Evolutionary conservation across 2,329 filamentous ascomycete species (phyloP), one percentile per base, ranked within the genome.

Genomic region (Zymoseptoria crescenta): DNA sequence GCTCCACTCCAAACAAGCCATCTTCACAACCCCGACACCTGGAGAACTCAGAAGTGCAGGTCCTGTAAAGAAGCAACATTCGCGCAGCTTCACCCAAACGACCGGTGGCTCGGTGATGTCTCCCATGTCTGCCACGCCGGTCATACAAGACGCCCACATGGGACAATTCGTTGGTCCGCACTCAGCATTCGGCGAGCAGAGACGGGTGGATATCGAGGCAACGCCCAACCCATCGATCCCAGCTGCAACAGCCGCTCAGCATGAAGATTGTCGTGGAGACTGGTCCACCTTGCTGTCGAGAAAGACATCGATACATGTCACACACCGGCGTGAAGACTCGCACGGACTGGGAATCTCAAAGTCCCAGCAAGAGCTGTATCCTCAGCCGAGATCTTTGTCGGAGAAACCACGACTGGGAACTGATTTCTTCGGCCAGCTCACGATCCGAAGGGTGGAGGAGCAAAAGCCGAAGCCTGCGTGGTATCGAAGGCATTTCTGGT

Each of bases 381-480:
- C 66, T 49, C 63, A 66, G 21, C 61, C 67, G 0, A 58, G 60
- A 45, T 52, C 56, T 28, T 50, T 67, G 27, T 59, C 62, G 8
- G 62, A 67, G 56, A 67, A 67, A 56, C 64, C 64, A 30, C 61
- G 62, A 21, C 56, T 69, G 8, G 65, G 62, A 19, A 70, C 66
- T 6, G 68, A 70, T 58, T 64, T 64, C 21, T 69, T 68, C 49
- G 66, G 68, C 7, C 68, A 69, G 53, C 61, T 69, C 24, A 73
- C 70, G 0, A 66, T 74, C 21, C 66, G 68, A 6, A 67, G 60
- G 27, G 19, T 60, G 54, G 53, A 61, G 56, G 62, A 64, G n/a
- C 29, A 61, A 13, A 55, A 49, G n/a, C 58, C 63, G 3, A 48
- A 49, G 16, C 10, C 21, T 49, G 65, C 69, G 8, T 71, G 68